Percentiles rank a stretch among this genome's conserved stretches.
phyloP scores from a whole-genome alignment of 352 stramenopile species.

The Globisporangium orthogonon region DNA sequence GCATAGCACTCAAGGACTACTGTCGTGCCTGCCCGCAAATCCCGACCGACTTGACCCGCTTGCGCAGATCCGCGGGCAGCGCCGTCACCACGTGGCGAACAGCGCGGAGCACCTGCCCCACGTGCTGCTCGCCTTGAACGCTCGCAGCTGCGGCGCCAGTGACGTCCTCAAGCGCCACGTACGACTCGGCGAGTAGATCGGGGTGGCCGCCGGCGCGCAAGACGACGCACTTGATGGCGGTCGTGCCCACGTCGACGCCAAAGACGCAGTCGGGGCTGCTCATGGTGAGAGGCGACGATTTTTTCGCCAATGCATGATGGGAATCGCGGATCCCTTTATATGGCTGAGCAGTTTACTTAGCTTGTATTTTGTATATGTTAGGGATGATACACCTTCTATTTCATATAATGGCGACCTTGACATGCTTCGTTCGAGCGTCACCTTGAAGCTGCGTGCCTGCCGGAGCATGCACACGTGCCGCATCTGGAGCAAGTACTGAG shows the following conservation, averaged over 20 bases:
- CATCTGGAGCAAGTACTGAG: not conserved
- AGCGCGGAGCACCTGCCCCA: slow-evolving; percentile 42
- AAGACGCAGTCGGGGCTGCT: slow-evolving; percentile 17
- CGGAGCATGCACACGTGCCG: no score
- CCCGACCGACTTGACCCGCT: slow-evolving; percentile 32
- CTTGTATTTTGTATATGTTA: not conserved
- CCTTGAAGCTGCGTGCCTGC: not conserved
- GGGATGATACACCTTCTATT: not conserved
- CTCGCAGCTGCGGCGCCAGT: slow-evolving; percentile 1
- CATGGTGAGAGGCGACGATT: no score
- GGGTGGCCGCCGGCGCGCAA: slow-evolving; percentile 19
- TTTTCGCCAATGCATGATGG: no score
- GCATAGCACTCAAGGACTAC: not conserved
- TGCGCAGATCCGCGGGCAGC: slow-evolving; percentile 21
- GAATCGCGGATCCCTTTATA: no score
- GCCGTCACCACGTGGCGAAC: slow-evolving; percentile 25
- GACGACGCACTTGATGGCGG: slow-evolving; percentile 67
- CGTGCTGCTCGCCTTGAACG: slow-evolving; percentile 26
- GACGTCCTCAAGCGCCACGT: slow-evolving; percentile 32
- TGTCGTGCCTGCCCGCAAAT: slow-evolving; percentile 62
- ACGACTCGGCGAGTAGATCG: slow-evolving; percentile 26
- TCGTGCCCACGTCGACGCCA: slow-evolving; percentile 73
- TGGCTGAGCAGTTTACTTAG: not conserved
- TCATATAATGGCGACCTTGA: not conserved
- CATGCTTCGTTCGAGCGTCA: no score